A percentile compares a stretch with the other conserved stretches of the same genome.
Evolutionary conservation across 1,139 yeast genomes (phyloP).

Genomic region (Hyphopichia buzzinii): DNA sequence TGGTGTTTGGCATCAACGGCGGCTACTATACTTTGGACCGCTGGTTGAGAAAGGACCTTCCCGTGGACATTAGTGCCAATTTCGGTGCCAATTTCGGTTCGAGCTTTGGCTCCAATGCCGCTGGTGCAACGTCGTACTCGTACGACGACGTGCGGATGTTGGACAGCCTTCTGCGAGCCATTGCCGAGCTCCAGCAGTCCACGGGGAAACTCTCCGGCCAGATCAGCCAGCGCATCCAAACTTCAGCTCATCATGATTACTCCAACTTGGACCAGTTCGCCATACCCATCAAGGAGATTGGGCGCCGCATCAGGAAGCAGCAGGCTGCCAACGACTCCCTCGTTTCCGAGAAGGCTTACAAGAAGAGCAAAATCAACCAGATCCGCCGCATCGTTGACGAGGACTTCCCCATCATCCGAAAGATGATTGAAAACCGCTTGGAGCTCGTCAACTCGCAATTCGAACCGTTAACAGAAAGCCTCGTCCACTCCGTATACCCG

Average conservation of each 20-base stretch:
- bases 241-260: background rate
- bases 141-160: slow-evolving; percentile 37
- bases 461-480: slow-evolving; percentile 25
- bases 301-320: slow-evolving; percentile 19
- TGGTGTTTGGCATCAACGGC: slow-evolving; percentile 23
- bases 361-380: slow-evolving; percentile 24
- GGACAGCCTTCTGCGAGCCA: slow-evolving; percentile 27
- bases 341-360: slow-evolving; percentile 24
- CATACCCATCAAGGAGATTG: slow-evolving; percentile 9
- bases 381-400: slow-evolving; percentile 17
- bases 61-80: slow-evolving; percentile 2
- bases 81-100: too few relatives aligned
- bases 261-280: background rate
- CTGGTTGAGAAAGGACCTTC: slow-evolving; percentile 6
- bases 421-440: slow-evolving; percentile 20
- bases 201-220: slow-evolving; percentile 16
- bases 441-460: slow-evolving; percentile 30
- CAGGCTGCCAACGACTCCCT: slow-evolving; percentile 23
- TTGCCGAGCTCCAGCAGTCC: slow-evolving; percentile 27
- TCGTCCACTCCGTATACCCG: slow-evolving; percentile 20
- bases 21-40: slow-evolving; percentile 20
- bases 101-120: background rate
- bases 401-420: slow-evolving; percentile 14
- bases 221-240: slow-evolving; percentile 14
- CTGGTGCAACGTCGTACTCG: slow-evolving; percentile 22